Percentiles rank a stretch among this genome's conserved stretches.
These are phyloP conservation scores for Castanea mollissima DNA, from an alignment of 306 rosid genomes.

Conservation along the genomic window DNA sequence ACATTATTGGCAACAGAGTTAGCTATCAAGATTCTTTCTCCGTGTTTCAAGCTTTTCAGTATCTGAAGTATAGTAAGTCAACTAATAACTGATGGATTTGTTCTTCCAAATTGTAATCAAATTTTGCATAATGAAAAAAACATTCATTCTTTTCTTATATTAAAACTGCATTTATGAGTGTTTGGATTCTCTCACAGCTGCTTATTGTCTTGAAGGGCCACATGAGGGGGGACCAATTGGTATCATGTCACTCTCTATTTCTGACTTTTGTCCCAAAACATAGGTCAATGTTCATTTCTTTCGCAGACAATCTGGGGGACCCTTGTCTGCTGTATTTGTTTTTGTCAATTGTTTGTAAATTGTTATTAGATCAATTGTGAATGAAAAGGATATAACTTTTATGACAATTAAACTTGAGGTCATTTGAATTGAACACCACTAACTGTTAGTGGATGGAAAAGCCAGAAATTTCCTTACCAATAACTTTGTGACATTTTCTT, in stretches of 20 bases:
- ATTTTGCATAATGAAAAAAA: constrained; percentile 40
- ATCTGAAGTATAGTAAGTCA: too few relatives aligned
- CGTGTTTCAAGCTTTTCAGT: too few relatives aligned
- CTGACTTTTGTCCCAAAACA: constrained; percentile 61
- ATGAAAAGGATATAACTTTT: constrained; percentile 44
- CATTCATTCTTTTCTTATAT: constrained; percentile 55
- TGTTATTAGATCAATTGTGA: constrained; percentile 26
- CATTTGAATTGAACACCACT: constrained; percentile 47
- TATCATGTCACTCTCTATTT: constrained; percentile 64
- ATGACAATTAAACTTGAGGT: constrained; percentile 16
- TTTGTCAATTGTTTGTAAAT: constrained; percentile 18
- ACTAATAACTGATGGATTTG: too few relatives aligned
- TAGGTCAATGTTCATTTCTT: constrained; percentile 55
- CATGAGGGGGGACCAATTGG: constrained; percentile 77
- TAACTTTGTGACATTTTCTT: constrained; percentile 39
- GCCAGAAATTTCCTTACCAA: constrained; percentile 48
- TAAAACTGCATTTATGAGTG: constrained; percentile 53
- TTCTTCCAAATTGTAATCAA: too few relatives aligned
- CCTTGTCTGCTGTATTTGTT: constrained; percentile 53
- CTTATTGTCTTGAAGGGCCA: constrained; percentile 53
- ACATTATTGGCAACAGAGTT: background rate
- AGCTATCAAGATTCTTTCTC: background rate
- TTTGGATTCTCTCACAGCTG: constrained; percentile 59
- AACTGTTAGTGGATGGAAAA: constrained; percentile 59
- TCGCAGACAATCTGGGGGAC: constrained; percentile 66